Base-by-base conservation (phyloP, 2,329 filamentous ascomycete genomes). In the Scytalidium lignicola region DNA sequence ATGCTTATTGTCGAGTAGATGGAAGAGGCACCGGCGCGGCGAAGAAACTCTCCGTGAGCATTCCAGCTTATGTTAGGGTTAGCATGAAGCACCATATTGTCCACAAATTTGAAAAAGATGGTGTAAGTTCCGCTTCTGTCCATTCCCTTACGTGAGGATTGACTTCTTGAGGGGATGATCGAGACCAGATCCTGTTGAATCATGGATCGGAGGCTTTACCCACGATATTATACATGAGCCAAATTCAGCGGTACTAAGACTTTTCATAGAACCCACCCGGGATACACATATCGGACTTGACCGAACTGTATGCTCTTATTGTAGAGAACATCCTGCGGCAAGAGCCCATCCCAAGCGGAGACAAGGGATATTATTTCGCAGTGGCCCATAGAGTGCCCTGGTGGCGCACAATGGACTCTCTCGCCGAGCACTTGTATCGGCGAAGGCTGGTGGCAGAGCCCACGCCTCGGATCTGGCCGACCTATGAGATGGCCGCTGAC, bases 211-310 rank as follows among this genome's bases (percentile, higher is more conserved):
- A 28, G 26, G 26, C 26, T 28, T 28, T 28, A 7, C 13, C 26
- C 26, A 28, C n/a, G n/a, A 13, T 28, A 15, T 46, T 18, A 26
- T 47, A 22, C 28, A 47, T 44, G 43, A 40, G 32, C 22, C 46
- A 18, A 42, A 47, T 45, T 45, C 44, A 41, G 46, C 26, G 26
- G 18, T 19, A 45, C 50, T 53, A 47, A 55, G 32, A 23, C 23
- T 51, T 52, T 50, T 17, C 43, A 28, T 39, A 60, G 56, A 58
- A 51, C 19, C 41, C 49, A 26, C 41, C 48, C 44, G 56, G 46
- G 17, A 52, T 57, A 44, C 55, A 59, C 47, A 58, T 60, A 17
- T 54, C 58, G n/a, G 57, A 60, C 40, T 47, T 60, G 52, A 55
- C 54, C 26, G 48, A 45, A 20, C 57, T 59, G 10, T 60, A 58